phyloP scores from a whole-genome alignment of 1,284 basidiomycete genomes.

The Tylopilus sp. region DNA sequence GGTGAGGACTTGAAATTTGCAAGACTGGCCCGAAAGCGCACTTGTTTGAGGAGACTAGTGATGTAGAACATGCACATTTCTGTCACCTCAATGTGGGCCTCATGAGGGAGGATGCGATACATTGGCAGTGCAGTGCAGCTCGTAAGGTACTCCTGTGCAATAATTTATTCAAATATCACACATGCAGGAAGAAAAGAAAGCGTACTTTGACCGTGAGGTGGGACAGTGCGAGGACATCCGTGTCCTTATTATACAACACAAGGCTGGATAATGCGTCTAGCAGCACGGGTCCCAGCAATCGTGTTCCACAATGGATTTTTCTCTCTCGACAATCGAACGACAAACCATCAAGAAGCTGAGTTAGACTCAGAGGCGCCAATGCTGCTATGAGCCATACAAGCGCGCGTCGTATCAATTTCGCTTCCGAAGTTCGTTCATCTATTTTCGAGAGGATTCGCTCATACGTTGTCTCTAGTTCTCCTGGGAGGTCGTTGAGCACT shows the following conservation, averaged over 20 bases:
- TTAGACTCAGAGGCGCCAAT: neutral
- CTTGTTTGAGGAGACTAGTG: neutral
- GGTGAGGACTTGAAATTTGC: neutral
- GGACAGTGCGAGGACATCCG: constrained; percentile 2
- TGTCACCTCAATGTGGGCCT: constrained; percentile 2
- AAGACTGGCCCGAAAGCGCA: neutral
- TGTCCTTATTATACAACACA: constrained; percentile 6
- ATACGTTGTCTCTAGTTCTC: neutral
- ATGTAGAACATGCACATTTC: constrained; percentile 11
- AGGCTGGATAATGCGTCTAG: constrained; percentile 6
- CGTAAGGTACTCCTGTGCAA: constrained; percentile 9
- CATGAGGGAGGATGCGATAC: neutral
- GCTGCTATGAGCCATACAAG: constrained; percentile 7
- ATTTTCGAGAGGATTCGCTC: constrained; percentile 4
- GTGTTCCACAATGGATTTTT: neutral
- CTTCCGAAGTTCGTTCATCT: constrained; percentile 7
- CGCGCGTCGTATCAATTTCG: neutral
- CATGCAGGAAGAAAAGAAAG: no score
- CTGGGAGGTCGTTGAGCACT: neutral
- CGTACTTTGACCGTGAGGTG: constrained; percentile 15
- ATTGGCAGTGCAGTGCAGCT: neutral
- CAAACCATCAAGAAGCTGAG: constrained; percentile 4
- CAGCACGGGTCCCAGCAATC: neutral
- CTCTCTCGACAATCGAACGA: neutral
- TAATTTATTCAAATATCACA: no score